These are phyloP conservation scores for Cicer arietinum DNA, from an alignment of 306 rosid genomes.

Conservation along the genomic window DNA sequence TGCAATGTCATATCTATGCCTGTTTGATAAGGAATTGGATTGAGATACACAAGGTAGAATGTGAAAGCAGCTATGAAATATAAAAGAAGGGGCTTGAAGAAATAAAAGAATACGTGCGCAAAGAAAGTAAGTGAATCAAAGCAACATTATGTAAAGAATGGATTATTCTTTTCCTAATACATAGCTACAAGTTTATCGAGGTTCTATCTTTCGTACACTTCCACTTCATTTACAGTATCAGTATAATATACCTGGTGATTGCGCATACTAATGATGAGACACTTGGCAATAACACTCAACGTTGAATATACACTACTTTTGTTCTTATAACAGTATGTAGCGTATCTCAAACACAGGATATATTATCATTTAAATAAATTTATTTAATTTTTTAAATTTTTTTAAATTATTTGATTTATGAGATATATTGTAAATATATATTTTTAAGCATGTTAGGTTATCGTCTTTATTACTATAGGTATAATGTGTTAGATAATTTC, in stretches of 20 bases:
- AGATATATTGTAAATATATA: no score
- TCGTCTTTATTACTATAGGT: no score
- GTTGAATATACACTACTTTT: neutral
- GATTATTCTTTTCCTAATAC: slow-evolving; percentile 69
- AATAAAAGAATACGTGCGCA: slow-evolving; percentile 62
- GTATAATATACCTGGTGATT: neutral
- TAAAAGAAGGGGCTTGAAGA: slow-evolving; percentile 38
- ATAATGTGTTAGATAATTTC: no score
- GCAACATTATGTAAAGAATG: slow-evolving; percentile 41
- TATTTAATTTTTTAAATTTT: no score
- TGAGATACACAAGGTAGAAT: slow-evolving; percentile 11
- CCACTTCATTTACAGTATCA: neutral
- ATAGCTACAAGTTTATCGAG: slow-evolving; percentile 58
- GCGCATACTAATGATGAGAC: neutral
- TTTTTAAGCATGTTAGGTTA: no score
- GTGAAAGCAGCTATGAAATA: slow-evolving; percentile 36
- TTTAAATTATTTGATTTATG: no score
- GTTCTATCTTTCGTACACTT: slow-evolving; percentile 49
- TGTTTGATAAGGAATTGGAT: neutral
- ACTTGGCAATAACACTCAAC: neutral
- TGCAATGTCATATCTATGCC: slow-evolving; percentile 48
- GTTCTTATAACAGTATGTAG: no score
- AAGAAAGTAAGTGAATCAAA: slow-evolving; percentile 48
- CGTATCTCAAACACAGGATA: no score
- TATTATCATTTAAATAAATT: no score